phyloP scores from a whole-genome alignment of 768 basidiomycete species.

The Leccinum imitatum region DNA sequence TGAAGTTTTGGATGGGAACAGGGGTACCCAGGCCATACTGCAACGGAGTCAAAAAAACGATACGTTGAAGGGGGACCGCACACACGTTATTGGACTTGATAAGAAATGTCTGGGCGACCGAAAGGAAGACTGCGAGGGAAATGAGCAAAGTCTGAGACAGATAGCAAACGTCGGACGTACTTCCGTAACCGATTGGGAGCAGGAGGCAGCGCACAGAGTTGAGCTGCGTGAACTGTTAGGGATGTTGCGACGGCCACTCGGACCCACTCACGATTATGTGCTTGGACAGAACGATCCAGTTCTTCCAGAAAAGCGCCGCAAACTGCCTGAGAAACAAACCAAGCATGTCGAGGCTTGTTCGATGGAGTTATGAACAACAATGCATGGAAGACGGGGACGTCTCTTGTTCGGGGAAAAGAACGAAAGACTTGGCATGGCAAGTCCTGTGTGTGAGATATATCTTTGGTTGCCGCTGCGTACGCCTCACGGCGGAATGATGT shows the following conservation, averaged over 20 bases:
- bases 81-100: conserved; percentile 58
- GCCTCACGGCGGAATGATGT: not conserved
- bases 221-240: conserved; percentile 37
- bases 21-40: conserved; percentile 67
- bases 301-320: conserved; percentile 63
- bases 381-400: not conserved
- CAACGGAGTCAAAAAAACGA: not conserved
- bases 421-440: not conserved
- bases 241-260: not conserved
- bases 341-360: conserved; percentile 15
- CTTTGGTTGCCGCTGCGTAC: not conserved
- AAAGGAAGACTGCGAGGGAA: conserved; percentile 47
- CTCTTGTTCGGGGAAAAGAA: not conserved
- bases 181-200: conserved; percentile 61
- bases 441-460: not conserved
- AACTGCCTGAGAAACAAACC: conserved; percentile 62
- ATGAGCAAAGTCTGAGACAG: not conserved
- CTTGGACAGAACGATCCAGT: conserved; percentile 69
- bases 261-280: conserved; percentile 55
- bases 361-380: not conserved
- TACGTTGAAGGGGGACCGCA: not conserved
- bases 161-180: conserved; percentile 7
- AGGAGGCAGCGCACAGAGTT: conserved; percentile 63
- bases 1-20: conserved; percentile 47
- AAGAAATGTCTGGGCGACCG: conserved; percentile 62